Conservation (phyloP, 208 protist species). For the Kentomonas sorsogonicus region DNA sequence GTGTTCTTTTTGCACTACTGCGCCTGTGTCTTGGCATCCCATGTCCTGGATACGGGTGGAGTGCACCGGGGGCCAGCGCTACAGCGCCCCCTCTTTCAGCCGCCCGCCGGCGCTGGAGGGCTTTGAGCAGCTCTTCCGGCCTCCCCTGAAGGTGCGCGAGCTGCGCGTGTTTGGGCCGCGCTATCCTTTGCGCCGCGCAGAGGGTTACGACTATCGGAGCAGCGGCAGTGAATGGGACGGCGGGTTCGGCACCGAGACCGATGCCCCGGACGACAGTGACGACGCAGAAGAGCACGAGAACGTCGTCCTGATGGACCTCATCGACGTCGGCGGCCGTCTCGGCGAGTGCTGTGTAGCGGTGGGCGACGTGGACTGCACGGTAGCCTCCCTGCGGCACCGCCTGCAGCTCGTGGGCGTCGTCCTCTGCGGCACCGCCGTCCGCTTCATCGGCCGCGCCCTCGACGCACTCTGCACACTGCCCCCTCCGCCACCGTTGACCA, state of each 20-base stretch:
- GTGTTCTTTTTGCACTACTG: neutral
- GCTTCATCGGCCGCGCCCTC: slow-evolving; percentile 23
- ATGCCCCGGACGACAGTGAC: neutral
- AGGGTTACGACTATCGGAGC: no score
- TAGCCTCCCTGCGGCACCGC: slow-evolving; percentile 12
- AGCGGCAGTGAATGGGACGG: neutral
- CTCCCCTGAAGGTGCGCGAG: slow-evolving; percentile 12
- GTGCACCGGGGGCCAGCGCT: slow-evolving; percentile 32
- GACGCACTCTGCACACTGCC: slow-evolving; percentile 32
- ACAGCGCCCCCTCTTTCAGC: slow-evolving; percentile 54
- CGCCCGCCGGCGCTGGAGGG: slow-evolving; percentile 37
- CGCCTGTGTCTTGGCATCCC: neutral
- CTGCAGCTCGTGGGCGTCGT: slow-evolving; percentile 27
- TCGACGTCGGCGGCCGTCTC: slow-evolving; percentile 45
- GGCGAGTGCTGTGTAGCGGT: no score
- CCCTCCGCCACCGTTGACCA: slow-evolving; percentile 6
- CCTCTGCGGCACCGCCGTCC: slow-evolving; percentile 29
- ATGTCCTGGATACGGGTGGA: slow-evolving; percentile 73
- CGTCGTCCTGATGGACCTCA: slow-evolving; percentile 39
- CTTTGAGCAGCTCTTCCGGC: slow-evolving; percentile 38
- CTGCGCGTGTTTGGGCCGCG: slow-evolving; percentile 33
- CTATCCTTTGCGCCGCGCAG: slow-evolving; percentile 8
- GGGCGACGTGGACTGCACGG: neutral
- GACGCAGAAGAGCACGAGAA: slow-evolving; percentile 10
- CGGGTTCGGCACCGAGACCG: neutral